Conservation (phyloP, 768 basidiomycete species). For the Rhodotorula graminis region DNA sequence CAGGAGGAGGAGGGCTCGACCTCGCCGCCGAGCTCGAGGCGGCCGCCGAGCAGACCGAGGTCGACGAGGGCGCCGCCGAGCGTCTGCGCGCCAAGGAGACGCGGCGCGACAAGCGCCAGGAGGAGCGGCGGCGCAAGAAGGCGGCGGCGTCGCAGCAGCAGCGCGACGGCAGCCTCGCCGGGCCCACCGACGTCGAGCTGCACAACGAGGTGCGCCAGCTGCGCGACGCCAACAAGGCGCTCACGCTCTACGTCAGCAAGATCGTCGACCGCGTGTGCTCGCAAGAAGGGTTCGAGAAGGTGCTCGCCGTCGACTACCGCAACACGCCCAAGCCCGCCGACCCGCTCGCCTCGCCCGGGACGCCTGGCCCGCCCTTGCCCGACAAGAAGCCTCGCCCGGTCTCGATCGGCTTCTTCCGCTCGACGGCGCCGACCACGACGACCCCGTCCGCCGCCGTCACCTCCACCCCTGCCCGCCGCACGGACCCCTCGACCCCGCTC, state of each 20-base stretch:
- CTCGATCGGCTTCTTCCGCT: constrained; percentile 22
- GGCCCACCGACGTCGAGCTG: constrained; percentile 14
- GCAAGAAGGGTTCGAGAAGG: constrained; percentile 94
- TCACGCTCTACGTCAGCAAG: constrained; percentile 92
- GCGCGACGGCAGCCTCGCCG: constrained; percentile 16
- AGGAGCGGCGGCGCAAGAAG: constrained; percentile 8
- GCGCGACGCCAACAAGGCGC: constrained; percentile 52
- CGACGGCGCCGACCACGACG: not conserved
- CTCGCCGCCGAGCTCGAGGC: constrained; percentile 41
- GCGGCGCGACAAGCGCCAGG: constrained; percentile 8
- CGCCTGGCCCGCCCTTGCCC: not conserved
- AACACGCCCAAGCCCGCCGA: constrained; percentile 21
- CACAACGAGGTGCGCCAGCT: constrained; percentile 34
- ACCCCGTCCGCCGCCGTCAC: not conserved
- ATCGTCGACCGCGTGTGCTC: constrained; percentile 96
- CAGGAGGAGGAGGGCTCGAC: constrained; percentile 37
- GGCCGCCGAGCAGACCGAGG: constrained; percentile 22
- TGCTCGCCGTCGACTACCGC: constrained; percentile 70
- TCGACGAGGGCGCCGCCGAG: constrained; percentile 15
- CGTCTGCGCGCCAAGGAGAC: constrained; percentile 9
- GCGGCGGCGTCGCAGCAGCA: constrained; percentile 19
- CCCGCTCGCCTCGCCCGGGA: not conserved
- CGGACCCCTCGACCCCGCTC: not conserved
- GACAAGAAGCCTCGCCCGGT: constrained; percentile 15
- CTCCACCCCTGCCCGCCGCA: not conserved